These are phyloP conservation scores for Cryptococcus sp. DNA, from an alignment of 1,284 basidiomycete species.

Conservation along the genomic window DNA sequence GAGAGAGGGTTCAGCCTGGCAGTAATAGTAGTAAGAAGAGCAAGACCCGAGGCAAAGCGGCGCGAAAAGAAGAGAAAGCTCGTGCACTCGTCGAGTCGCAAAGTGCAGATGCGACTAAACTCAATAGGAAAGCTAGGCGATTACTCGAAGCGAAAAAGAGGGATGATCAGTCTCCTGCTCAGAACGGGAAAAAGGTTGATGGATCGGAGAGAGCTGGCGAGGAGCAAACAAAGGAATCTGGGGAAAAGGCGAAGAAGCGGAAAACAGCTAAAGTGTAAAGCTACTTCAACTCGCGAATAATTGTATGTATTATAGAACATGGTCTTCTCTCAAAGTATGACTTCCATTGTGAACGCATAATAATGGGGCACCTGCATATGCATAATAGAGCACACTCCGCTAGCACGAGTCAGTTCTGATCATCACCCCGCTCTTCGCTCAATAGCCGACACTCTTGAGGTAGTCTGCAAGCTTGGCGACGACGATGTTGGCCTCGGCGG, in stretches of 20 bases:
- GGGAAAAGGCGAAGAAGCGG: conserved; percentile 5
- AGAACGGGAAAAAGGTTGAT: neutral
- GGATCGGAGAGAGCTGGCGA: conserved; percentile 1
- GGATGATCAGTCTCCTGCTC: conserved; percentile 1
- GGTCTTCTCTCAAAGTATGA: no score
- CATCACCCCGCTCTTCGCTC: conserved; percentile 9
- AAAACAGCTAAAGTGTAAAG: neutral
- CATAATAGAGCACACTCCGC: no score
- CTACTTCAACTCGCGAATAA: neutral
- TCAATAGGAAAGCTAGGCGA: conserved; percentile 24
- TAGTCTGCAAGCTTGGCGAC: conserved; percentile 80
- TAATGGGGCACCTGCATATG: no score
- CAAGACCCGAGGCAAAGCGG: conserved; percentile 4
- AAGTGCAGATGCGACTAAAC: neutral
- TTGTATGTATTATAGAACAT: neutral
- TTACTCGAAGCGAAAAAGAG: conserved; percentile 12
- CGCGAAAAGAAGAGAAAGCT: conserved; percentile 6
- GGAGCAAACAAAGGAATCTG: neutral
- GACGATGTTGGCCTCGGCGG: conserved; percentile 68
- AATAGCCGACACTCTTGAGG: conserved; percentile 63
- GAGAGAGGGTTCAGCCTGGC: neutral
- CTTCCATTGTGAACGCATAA: no score
- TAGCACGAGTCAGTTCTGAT: no score
- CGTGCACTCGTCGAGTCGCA: neutral
- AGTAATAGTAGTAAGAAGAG: neutral